phyloP scores from a whole-genome alignment of 1,139 yeast species.

The Kluyveromyces sp. region DNA sequence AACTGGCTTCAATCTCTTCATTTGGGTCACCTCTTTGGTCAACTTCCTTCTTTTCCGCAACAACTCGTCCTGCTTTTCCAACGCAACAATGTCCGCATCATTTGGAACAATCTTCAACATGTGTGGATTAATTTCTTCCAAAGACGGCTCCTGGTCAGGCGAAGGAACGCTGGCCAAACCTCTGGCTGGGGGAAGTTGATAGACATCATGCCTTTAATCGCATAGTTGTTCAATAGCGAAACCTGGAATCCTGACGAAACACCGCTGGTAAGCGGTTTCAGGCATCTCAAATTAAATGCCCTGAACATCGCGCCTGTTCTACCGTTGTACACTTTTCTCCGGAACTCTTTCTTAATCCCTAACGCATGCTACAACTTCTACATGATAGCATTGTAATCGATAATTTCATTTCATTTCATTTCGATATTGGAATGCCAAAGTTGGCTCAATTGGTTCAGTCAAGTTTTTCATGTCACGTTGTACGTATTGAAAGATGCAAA shows the following conservation, averaged over 20 bases:
- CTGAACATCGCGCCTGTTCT: neutral
- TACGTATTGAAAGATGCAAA: too few species aligned
- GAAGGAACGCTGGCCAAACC: neutral
- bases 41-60: conserved; percentile 67
- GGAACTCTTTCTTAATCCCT: too few species aligned
- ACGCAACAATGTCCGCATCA: conserved; percentile 47
- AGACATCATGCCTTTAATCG: neutral
- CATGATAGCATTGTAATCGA: too few species aligned
- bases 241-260: neutral
- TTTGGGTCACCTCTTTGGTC: conserved; percentile 58
- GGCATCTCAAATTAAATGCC: neutral
- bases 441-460: too few species aligned
- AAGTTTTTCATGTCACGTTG: too few species aligned
- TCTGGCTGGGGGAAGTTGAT: neutral
- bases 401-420: too few species aligned
- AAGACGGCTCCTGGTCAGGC: neutral
- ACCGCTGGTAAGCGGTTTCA: neutral
- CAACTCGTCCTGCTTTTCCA: conserved; percentile 72
- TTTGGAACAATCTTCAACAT: conserved; percentile 36
- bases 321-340: too few species aligned
- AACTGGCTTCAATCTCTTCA: conserved; percentile 71
- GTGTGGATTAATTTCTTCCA: conserved; percentile 13
- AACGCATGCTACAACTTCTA: too few species aligned
- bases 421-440: too few species aligned
- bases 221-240: neutral